Conservation (phyloP, 305 asterid genomes). For the Salvia sclarea region DNA sequence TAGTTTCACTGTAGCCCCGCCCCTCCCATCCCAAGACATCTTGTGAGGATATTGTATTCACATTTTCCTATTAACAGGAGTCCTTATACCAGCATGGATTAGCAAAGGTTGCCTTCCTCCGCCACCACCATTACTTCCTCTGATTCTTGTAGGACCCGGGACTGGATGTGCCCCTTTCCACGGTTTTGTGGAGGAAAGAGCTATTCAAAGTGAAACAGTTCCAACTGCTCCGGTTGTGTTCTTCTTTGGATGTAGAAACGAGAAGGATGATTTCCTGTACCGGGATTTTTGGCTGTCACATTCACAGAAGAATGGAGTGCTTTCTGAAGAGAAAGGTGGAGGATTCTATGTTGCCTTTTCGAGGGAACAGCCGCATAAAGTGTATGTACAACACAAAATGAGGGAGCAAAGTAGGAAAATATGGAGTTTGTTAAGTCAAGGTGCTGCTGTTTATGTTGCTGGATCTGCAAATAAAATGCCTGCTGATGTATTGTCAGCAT, state of each 20-base stretch:
- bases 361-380: conserved; percentile 80
- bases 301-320: conserved; percentile 57
- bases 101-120: conserved; percentile 77
- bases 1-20: neutral
- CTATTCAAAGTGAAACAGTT: conserved; percentile 52
- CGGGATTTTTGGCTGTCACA: conserved; percentile 78
- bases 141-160: conserved; percentile 90
- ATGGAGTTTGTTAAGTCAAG: conserved; percentile 69
- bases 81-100: conserved; percentile 74
- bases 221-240: conserved; percentile 75
- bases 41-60: neutral
- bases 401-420: conserved; percentile 60
- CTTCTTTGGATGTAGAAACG: conserved; percentile 88
- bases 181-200: conserved; percentile 86
- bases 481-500: conserved; percentile 66
- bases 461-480: conserved; percentile 98
- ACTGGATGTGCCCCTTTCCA: conserved; percentile 96
- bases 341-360: conserved; percentile 87
- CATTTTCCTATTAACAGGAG: conserved; percentile 45
- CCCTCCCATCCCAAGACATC: neutral
- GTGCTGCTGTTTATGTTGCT: conserved; percentile 84
- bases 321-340: conserved; percentile 84
- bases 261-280: conserved; percentile 72
- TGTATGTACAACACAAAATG: conserved; percentile 87
- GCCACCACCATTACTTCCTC: conserved; percentile 79